Evolutionary conservation across 2,329 filamentous ascomycete genomes (phyloP), one percentile per base, ranked within the genome.

Genomic region (Aspergillus unguis): DNA sequence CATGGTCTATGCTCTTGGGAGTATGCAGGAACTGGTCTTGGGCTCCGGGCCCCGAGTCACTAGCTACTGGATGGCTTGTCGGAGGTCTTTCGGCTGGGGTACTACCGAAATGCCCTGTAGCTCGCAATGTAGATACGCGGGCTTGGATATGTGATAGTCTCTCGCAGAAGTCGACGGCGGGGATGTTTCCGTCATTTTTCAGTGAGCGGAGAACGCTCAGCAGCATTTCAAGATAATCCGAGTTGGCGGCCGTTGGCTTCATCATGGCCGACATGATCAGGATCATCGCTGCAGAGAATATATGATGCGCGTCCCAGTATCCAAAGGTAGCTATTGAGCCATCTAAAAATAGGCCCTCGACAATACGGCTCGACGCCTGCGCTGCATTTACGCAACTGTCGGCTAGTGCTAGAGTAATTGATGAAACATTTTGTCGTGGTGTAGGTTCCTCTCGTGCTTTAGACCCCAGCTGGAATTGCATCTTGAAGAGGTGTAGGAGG

Each of bases 201-300:
- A 53, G 31, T 8, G 45, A 40, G 3, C 46, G 51, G 33, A 53
- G 51, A 5, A 49, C 51, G 17, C 51, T 53, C 6, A 53, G 41
- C 25, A 53, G 8, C 1, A 42, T 53, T 10, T 53, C 46, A 4
- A 53, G 51, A 36, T 48, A 36, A 23, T 49, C 46, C 3, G 51
- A 45, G 41, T 49, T 53, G 25, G 45, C 45, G 7, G 51, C 40
- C 2, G 45, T 44, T 17, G 51, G 40, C 28, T 45, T 49, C 51
- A 53, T 53, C 46, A 53, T 49, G 17, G 45, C 51, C 2, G 51
- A 48, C 51, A 53, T 53, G 25, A 53, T 53, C 27, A 53, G 51
- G n/a, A 53, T 45, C 46, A 53, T 53, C n/a, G 51, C 40, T 3
- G 51, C 51, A 6, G 51, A 53, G 28, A 53, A 53, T 4, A 53